Base-by-base conservation (phyloP, 2,329 filamentous ascomycete species). In the Drechslerella dactyloides region DNA sequence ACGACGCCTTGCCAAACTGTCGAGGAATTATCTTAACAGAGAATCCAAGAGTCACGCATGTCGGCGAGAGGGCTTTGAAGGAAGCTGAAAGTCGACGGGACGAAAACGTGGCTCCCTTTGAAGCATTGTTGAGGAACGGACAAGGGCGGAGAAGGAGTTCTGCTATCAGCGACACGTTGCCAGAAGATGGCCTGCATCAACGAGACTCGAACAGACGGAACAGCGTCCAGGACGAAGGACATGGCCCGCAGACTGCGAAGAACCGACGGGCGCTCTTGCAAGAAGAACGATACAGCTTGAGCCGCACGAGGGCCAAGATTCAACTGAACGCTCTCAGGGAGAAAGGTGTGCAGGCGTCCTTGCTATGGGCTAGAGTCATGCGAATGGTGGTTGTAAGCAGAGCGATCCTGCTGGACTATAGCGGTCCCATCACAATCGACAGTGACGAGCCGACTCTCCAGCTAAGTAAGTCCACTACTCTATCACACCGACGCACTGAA, bases 301-400 rank as follows among this genome's bases (percentile, higher is more conserved):
- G 64, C 35, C 54, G 68, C 6, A 65, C 60, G 15, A 56, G 68
- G 50, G 68, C 68, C 13, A 64, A 51, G 30, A 65, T 72, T 23
- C 68, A 72, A 42, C 21, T 72, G 7, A 65, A 58, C 27, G 55
- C 52, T 35, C 40, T 72, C n/a, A 65, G 56, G n/a, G 68, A 63
- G 53, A 54, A 51, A n/a, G 68, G 68, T 44, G 60, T 72, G 7
- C 23, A 57, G 23, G 54, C 68, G n/a, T 72, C 68, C 23, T 61
- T 72, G 33, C 13, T 72, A 44, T 72, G 68, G 68, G 61, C 53
- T 37, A 53, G 50, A 23, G 60, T 65, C 48, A 72, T 72, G 60
- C 60, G 68, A 27, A 54, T 65, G 51, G 60, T 72, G 7, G 68
- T 72, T 23, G 68, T 72, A 17, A 59, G 68, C 17, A 54, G 68